phyloP scores from a whole-genome alignment of 208 protist genomes.

The Plasmodiophora brassicae region DNA sequence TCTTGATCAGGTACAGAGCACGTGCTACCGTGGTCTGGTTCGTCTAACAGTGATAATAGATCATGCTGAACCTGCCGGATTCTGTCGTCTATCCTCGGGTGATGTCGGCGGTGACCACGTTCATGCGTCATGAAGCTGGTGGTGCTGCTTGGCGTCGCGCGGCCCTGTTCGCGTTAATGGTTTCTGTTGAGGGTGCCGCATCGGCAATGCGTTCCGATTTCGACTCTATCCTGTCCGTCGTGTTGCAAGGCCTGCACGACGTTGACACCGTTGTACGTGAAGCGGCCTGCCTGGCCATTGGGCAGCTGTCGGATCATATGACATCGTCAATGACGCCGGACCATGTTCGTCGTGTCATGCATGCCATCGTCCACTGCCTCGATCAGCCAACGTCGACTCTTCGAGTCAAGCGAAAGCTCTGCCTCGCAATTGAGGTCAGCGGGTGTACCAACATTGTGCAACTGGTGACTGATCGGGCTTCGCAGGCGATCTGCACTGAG shows the following conservation, averaged over 20 bases:
- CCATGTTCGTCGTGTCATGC: background rate
- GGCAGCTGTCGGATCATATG: conserved; percentile 21
- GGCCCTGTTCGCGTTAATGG: conserved; percentile 6
- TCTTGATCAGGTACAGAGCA: background rate
- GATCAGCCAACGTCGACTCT: background rate
- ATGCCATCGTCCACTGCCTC: conserved; percentile 2
- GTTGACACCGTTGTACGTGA: background rate
- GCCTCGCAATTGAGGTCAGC: conserved; percentile 24
- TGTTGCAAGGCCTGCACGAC: background rate
- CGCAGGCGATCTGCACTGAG: no score
- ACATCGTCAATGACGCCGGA: background rate
- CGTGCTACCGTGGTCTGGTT: background rate
- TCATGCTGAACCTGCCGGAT: conserved; percentile 26
- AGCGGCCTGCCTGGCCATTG: background rate
- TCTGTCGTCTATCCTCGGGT: background rate
- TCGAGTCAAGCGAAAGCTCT: conserved; percentile 14
- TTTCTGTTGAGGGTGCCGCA: conserved; percentile 11
- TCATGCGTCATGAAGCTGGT: background rate
- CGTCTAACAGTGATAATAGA: background rate
- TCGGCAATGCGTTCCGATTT: background rate
- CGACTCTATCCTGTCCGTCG: background rate
- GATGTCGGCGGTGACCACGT: background rate
- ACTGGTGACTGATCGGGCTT: no score
- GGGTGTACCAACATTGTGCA: no score
- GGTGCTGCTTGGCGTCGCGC: background rate